Percentiles rank a stretch among this genome's conserved stretches.
phyloP scores from a whole-genome alignment of 495 filamentous ascomycete species.

The Bryoglossum gracile region DNA sequence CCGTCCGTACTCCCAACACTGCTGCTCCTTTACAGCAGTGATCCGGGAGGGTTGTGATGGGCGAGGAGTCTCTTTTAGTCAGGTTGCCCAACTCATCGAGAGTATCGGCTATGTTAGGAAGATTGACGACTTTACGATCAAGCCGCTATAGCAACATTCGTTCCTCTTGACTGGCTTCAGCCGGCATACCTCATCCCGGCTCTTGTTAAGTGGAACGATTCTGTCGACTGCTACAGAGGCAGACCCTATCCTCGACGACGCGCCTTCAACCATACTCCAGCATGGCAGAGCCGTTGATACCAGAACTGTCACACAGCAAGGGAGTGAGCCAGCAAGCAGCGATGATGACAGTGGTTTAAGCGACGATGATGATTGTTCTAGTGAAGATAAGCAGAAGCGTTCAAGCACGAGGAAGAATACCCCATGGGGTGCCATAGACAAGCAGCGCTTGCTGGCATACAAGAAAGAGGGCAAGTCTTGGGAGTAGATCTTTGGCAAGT shows the following conservation, averaged over 20 bases:
- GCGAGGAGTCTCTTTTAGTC: conserved; percentile 27
- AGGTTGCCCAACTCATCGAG: conserved; percentile 6
- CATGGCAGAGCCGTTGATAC: conserved; percentile 7
- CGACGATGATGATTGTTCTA: conserved; percentile 2
- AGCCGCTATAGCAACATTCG: not conserved
- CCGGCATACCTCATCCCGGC: not conserved
- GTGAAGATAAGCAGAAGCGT: conserved; percentile 2
- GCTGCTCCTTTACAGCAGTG: not conserved
- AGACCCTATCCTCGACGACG: not conserved
- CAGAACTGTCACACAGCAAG: not conserved
- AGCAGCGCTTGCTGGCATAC: conserved; percentile 10
- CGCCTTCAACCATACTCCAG: not conserved
- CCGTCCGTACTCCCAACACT: not conserved
- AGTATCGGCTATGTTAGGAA: conserved; percentile 5
- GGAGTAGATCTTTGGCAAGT: conserved; percentile 9
- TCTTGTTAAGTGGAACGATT: not conserved
- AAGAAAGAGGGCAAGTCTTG: conserved; percentile 11
- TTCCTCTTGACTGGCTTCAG: conserved; percentile 2
- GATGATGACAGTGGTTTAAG: conserved; percentile 3
- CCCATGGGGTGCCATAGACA: not conserved
- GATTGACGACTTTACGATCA: not conserved
- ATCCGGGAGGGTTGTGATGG: conserved; percentile 40
- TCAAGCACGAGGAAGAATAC: not conserved
- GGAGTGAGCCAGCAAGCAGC: conserved; percentile 5
- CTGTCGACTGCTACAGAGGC: conserved; percentile 3